Conservation (phyloP, 2,329 filamentous ascomycete species). For the Tolypocladium guangdongense region DNA sequence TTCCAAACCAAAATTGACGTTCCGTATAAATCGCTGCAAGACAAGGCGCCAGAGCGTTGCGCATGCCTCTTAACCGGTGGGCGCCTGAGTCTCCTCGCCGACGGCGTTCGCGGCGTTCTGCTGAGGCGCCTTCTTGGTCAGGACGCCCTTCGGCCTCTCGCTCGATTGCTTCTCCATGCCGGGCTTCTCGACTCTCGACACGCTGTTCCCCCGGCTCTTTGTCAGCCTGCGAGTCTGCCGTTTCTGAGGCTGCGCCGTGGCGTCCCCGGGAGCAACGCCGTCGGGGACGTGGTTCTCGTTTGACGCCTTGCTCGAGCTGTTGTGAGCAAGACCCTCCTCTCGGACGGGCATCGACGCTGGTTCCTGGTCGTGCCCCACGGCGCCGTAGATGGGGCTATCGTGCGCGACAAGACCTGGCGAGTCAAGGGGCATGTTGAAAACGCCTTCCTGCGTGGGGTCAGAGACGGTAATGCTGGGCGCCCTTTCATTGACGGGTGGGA, state of each 20-base stretch:
- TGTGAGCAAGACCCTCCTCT: not conserved
- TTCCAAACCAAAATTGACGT: not conserved
- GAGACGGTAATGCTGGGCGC: slow-evolving; percentile 5
- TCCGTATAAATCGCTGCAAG: not conserved
- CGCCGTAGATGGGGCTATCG: slow-evolving; percentile 14
- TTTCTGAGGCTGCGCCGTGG: slow-evolving; percentile 16
- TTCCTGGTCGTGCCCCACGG: slow-evolving; percentile 1
- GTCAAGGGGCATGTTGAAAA: slow-evolving; percentile 21
- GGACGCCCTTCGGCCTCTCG: slow-evolving; percentile 18
- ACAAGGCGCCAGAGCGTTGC: not conserved
- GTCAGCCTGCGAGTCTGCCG: slow-evolving; percentile 29
- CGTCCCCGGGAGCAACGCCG: slow-evolving; percentile 12
- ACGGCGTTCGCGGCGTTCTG: not conserved
- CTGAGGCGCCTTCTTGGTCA: slow-evolving; percentile 22
- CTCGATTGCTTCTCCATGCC: slow-evolving; percentile 1
- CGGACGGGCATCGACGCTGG: not conserved
- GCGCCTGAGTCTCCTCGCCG: not conserved
- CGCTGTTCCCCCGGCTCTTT: slow-evolving; percentile 28
- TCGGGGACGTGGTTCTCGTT: slow-evolving; percentile 23
- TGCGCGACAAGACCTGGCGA: slow-evolving; percentile 12
- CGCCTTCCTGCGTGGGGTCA: slow-evolving; percentile 20
- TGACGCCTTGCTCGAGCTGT: slow-evolving; percentile 12
- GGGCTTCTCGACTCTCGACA: slow-evolving; percentile 19
- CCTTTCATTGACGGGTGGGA: slow-evolving; percentile 2
- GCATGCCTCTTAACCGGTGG: not conserved